Percentiles rank a stretch among this genome's conserved stretches.
Conservation (phyloP, 495 filamentous ascomycete species). For the Neohortaea acidophila region DNA sequence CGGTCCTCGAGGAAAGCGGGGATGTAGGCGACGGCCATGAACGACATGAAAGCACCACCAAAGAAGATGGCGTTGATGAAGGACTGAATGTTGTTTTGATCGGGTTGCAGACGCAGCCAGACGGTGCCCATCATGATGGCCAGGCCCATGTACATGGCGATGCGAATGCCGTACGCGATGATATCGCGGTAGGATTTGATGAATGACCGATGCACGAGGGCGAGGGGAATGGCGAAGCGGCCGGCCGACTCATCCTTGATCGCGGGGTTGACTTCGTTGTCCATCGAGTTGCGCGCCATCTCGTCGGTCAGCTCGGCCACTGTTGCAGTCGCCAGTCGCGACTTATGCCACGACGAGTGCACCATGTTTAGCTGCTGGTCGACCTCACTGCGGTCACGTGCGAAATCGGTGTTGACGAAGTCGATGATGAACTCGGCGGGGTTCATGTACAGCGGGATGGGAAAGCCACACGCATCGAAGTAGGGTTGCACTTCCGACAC, state of each 20-base stretch:
- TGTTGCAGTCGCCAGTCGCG: conserved; percentile 13
- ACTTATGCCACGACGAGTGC: conserved; percentile 31
- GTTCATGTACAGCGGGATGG: conserved; percentile 52
- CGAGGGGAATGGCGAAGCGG: conserved; percentile 27
- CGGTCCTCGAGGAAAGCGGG: conserved; percentile 71
- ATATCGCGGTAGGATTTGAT: conserved; percentile 73
- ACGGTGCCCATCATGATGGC: conserved; percentile 83
- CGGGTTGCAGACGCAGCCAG: conserved; percentile 51
- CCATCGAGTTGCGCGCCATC: conserved; percentile 18
- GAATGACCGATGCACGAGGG: conserved; percentile 54
- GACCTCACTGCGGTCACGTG: conserved; percentile 30
- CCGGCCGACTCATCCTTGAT: conserved; percentile 21
- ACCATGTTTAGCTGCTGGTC: conserved; percentile 28
- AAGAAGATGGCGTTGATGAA: conserved; percentile 75
- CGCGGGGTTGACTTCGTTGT: conserved; percentile 13
- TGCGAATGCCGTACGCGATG: conserved; percentile 63
- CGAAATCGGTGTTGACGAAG: conserved; percentile 59
- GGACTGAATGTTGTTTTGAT: conserved; percentile 55
- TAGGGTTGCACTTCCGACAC: conserved; percentile 37
- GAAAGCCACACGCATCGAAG: conserved; percentile 41
- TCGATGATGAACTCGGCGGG: conserved; percentile 67
- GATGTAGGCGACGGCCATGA: conserved; percentile 75
- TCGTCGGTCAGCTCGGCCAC: conserved; percentile 21
- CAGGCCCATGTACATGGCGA: conserved; percentile 70
- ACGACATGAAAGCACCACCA: conserved; percentile 74